phyloP scores from a whole-genome alignment of 2,329 filamentous ascomycete genomes.

The Colletotrichum sidae region DNA sequence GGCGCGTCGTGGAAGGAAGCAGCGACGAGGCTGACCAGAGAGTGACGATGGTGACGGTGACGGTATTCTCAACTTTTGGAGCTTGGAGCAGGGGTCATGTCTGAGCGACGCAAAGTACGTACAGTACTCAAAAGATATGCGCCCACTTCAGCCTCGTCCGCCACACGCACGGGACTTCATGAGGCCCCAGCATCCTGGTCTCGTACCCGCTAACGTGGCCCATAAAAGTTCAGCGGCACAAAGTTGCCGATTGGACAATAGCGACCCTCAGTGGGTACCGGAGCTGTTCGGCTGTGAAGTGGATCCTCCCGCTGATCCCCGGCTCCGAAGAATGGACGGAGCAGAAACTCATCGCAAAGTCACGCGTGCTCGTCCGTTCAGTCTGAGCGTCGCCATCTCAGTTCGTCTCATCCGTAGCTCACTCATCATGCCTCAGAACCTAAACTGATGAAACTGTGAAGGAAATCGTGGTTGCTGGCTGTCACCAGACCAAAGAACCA shows the following conservation, averaged over 20 bases:
- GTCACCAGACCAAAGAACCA: background rate
- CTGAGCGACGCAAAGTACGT: constrained; percentile 1
- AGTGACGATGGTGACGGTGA: constrained; percentile 3
- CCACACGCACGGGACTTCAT: constrained; percentile 6
- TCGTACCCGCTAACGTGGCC: constrained; percentile 9
- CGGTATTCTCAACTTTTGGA: constrained; percentile 5
- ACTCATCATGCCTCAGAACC: constrained; percentile 2
- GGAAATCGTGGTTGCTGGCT: background rate
- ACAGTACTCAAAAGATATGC: too few species aligned
- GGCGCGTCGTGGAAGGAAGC: background rate
- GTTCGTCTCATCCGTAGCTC: constrained; percentile 12
- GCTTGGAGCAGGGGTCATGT: constrained; percentile 26
- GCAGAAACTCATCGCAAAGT: constrained; percentile 22
- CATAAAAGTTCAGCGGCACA: background rate
- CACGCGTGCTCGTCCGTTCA: constrained; percentile 2
- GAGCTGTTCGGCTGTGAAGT: constrained; percentile 1
- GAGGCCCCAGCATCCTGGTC: background rate
- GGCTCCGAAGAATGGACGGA: constrained; percentile 2
- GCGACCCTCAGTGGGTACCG: background rate
- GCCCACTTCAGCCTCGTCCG: constrained; percentile 25
- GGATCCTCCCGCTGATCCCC: constrained; percentile 14
- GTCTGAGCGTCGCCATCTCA: constrained; percentile 1
- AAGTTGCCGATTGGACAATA: constrained; percentile 31
- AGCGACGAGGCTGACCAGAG: constrained; percentile 12
- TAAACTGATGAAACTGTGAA: background rate